phyloP scores from a whole-genome alignment of 306 rosid species.

The Vicia villosa region DNA sequence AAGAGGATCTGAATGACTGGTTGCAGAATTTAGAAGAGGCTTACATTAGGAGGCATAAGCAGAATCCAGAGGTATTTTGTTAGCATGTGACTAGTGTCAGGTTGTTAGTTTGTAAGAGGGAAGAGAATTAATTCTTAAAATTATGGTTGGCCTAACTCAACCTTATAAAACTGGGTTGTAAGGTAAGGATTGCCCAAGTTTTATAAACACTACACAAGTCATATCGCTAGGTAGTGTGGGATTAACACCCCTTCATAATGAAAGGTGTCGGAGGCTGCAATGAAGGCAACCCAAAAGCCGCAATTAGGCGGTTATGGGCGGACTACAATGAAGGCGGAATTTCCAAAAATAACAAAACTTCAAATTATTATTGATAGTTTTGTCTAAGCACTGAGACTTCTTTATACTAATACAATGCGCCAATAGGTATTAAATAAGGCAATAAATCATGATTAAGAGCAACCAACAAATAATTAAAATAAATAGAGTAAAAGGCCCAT shows the following conservation, averaged over 20 bases:
- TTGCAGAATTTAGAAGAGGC: background rate
- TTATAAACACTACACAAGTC: too few relatives aligned
- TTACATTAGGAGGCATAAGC: background rate
- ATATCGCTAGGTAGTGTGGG: too few relatives aligned
- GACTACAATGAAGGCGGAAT: too few relatives aligned
- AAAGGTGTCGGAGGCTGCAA: too few relatives aligned
- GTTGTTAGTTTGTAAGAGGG: slow-evolving; percentile 12
- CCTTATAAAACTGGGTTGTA: too few relatives aligned
- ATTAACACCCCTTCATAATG: too few relatives aligned
- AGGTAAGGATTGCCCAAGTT: too few relatives aligned
- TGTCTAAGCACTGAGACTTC: background rate
- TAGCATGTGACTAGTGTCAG: background rate
- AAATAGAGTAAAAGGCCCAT: slow-evolving; percentile 23
- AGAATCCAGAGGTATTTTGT: background rate
- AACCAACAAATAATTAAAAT: slow-evolving; percentile 24
- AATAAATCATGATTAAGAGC: slow-evolving; percentile 12
- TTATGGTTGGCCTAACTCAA: too few relatives aligned
- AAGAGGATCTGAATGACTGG: background rate
- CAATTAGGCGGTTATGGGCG: too few relatives aligned
- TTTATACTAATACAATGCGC: background rate
- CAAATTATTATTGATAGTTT: background rate
- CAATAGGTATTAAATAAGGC: background rate
- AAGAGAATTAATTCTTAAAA: background rate
- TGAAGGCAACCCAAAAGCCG: too few relatives aligned
- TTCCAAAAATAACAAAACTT: background rate